These are phyloP conservation scores for Castanospermum australe DNA, from an alignment of 306 rosid genomes.

Conservation along the genomic window DNA sequence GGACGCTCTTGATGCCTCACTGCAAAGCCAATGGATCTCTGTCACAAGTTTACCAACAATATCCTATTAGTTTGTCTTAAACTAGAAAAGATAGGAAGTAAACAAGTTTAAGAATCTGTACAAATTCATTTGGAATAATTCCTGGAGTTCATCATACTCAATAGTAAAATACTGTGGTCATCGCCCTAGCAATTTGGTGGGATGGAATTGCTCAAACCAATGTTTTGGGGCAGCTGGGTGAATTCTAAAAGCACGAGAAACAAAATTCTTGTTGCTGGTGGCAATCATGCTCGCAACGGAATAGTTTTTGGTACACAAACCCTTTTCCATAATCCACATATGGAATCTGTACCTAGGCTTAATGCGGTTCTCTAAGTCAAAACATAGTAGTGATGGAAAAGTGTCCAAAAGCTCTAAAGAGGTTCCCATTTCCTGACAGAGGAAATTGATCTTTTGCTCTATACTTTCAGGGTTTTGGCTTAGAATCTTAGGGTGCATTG, in stretches of 20 bases:
- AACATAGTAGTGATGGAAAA: constrained; percentile 67
- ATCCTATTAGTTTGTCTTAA: background rate
- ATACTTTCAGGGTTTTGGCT: constrained; percentile 59
- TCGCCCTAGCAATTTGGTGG: background rate
- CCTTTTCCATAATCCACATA: constrained; percentile 57
- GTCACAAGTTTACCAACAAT: constrained; percentile 9
- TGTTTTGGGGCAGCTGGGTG: constrained; percentile 83
- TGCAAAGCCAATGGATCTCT: constrained; percentile 9
- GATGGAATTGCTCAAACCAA: constrained; percentile 68
- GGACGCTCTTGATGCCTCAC: background rate
- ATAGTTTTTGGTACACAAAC: constrained; percentile 47
- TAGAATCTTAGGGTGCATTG: constrained; percentile 50
- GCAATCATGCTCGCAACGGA: constrained; percentile 71
- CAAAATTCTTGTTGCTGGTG: constrained; percentile 59
- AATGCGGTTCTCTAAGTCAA: constrained; percentile 66
- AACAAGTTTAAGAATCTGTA: constrained; percentile 24
- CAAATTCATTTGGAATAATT: constrained; percentile 12
- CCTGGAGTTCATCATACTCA: background rate
- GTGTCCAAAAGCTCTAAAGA: constrained; percentile 42
- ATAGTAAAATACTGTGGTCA: background rate
- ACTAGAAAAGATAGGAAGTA: constrained; percentile 8
- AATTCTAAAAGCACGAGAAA: constrained; percentile 43
- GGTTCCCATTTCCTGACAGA: constrained; percentile 53
- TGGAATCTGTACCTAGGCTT: constrained; percentile 72
- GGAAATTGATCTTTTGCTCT: constrained; percentile 56